phyloP scores from a whole-genome alignment of 2,329 filamentous ascomycete genomes.

The Ceratocystis cubensis region DNA sequence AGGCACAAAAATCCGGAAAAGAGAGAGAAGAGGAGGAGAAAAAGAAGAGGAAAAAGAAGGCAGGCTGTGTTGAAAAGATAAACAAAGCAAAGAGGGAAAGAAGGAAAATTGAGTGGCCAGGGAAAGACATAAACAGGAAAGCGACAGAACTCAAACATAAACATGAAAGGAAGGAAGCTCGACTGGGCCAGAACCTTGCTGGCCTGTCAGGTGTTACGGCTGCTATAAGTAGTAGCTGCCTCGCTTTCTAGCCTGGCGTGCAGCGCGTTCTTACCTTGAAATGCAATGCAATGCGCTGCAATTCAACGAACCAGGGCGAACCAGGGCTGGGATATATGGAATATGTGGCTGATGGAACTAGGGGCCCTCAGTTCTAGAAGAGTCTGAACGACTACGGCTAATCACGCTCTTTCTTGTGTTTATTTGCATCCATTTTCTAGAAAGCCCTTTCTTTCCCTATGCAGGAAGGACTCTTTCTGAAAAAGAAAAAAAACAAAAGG shows the following conservation, averaged over 20 bases:
- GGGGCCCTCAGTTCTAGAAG: not conserved
- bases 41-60: constrained; percentile 22
- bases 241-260: constrained; percentile 1
- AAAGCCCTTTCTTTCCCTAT: not conserved
- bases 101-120: constrained; percentile 12
- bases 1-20: constrained; percentile 9
- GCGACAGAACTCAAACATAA: not conserved
- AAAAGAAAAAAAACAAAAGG: not conserved
- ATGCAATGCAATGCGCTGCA: constrained; percentile 9
- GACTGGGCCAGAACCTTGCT: not conserved
- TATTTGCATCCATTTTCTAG: not conserved
- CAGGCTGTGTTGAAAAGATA: not conserved
- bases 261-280: constrained; percentile 4
- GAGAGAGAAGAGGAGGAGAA: constrained; percentile 14
- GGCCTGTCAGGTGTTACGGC: constrained; percentile 2
- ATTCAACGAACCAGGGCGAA: not conserved
- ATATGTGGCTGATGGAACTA: not conserved
- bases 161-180: not conserved
- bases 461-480: not conserved
- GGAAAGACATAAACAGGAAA: constrained; percentile 5
- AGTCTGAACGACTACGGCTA: not conserved
- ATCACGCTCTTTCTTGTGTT: no score
- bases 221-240: constrained; percentile 7
- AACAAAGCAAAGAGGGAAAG: constrained; percentile 9
- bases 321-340: not conserved